These are phyloP conservation scores for Trichophyton schoenleinii DNA, from an alignment of 2,329 filamentous ascomycete genomes.

Conservation along the genomic window DNA sequence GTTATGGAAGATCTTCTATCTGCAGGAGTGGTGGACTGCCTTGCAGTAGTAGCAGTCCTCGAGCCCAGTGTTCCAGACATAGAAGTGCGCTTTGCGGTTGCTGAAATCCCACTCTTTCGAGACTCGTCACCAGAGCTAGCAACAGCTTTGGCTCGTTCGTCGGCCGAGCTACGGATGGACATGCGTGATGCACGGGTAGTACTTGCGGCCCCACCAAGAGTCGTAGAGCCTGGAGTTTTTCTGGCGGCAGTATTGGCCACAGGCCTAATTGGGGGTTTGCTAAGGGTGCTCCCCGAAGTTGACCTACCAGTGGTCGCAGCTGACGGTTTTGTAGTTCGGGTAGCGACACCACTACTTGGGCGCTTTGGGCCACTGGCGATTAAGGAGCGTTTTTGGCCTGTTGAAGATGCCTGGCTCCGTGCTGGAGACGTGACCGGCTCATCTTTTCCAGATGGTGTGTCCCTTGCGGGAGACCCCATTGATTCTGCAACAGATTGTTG, in stretches of 20 bases:
- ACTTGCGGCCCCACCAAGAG: constrained; percentile 22
- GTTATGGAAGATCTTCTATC: constrained; percentile 30
- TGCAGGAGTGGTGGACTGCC: constrained; percentile 22
- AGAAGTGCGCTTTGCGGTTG: constrained; percentile 35
- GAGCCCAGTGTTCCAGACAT: constrained; percentile 28
- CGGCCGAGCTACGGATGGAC: constrained; percentile 34
- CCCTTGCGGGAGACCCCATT: constrained; percentile 19
- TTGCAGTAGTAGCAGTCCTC: constrained; percentile 21
- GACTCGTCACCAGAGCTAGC: constrained; percentile 36
- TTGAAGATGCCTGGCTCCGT: constrained; percentile 7
- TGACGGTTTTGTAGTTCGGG: constrained; percentile 18
- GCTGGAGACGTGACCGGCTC: neutral
- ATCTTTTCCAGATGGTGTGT: constrained; percentile 12
- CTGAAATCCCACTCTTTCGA: constrained; percentile 27
- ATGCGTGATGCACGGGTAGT: constrained; percentile 30
- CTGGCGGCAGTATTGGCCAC: constrained; percentile 19
- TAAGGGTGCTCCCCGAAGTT: constrained; percentile 28
- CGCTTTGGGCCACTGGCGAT: constrained; percentile 27
- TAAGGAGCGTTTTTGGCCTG: constrained; percentile 23
- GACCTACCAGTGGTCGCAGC: constrained; percentile 20
- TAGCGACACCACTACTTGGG: constrained; percentile 15
- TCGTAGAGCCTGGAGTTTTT: constrained; percentile 20
- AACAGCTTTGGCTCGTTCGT: constrained; percentile 30
- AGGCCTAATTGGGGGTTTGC: constrained; percentile 35
- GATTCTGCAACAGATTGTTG: neutral